Evolutionary conservation across 768 basidiomycete genomes (phyloP), one percentile per base, ranked within the genome.

Genomic region (Tulasnella sp.): DNA sequence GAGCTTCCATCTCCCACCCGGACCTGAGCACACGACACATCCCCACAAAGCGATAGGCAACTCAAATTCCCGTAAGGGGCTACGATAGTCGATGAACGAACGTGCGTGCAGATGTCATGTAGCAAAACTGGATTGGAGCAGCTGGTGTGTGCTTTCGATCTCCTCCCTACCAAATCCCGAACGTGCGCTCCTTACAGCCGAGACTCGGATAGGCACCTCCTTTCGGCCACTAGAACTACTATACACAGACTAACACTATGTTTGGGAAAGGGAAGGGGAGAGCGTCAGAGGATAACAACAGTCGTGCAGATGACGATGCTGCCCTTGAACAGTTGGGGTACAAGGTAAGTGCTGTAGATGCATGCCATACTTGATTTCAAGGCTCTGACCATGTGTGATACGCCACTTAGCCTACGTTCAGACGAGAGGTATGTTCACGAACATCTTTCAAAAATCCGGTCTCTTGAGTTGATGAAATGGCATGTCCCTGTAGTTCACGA

Each of bases 281-380:
- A 24, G 30, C 8, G n/a, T 19, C 56, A 17, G 19, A 43, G 4
- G 22, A 22, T 5, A 29, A 21, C 44, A 7, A 22, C 27, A 38
- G 34, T 15, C 34, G 15, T 38, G 17, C 24, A 17, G 60, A 61
- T 31, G 61, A 62, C 27, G 61, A 62, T 51, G 60, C 44, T 38
- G 61, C 49, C 21, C 58, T 62, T 25, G 52, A 22, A 30, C 60
- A 19, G 11, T 27, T 62, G 30, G 61, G 61, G 21, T 62, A 62
- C 45, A 55, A 62, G 46, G 61, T 61, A 21, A 29, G 46, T 60
- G 27, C 61, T 45, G 22, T 63, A 30, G 51, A 62, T 12, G 10
- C 38, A 15, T 34, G 9, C 38, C 17, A 12, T 30, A 11, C 11
- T 11, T 49, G 48, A 15, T 11, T 22, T 15, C 11, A 11, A 12